phyloP scores from a whole-genome alignment of 208 protist species.

The Leishmania tropica region DNA sequence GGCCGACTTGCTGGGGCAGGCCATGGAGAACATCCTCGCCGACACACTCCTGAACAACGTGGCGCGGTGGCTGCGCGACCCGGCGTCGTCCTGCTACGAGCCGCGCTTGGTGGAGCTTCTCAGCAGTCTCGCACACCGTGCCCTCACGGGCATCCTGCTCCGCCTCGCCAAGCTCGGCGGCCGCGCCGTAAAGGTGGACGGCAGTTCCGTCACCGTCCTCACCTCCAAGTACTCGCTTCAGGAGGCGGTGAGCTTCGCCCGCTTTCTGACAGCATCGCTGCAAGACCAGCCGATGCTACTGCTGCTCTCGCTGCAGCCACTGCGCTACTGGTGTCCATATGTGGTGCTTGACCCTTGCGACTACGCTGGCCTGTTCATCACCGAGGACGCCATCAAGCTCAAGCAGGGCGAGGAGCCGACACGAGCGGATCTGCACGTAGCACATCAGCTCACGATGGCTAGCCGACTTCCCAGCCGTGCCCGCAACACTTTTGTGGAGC shows the following conservation, averaged over 20 bases:
- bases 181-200: conserved; percentile 79
- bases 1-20: conserved; percentile 78
- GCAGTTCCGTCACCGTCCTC: conserved; percentile 69
- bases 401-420: conserved; percentile 30
- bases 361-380: conserved; percentile 67
- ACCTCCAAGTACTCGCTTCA: conserved; percentile 81
- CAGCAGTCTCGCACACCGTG: conserved; percentile 74
- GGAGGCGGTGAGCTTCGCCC: conserved; percentile 79
- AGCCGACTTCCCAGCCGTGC: conserved; percentile 53
- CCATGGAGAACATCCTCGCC: conserved; percentile 58
- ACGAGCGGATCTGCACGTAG: conserved; percentile 32
- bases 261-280: conserved; percentile 74
- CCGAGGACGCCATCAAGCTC: conserved; percentile 36
- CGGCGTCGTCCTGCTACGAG: conserved; percentile 80
- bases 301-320: conserved; percentile 75
- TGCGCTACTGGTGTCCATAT: conserved; percentile 83
- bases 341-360: conserved; percentile 71
- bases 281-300: conserved; percentile 91
- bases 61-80: conserved; percentile 86
- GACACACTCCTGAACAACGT: conserved; percentile 81
- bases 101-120: conserved; percentile 83
- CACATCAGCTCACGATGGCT: conserved; percentile 53
- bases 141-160: conserved; percentile 77
- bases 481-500: conserved; percentile 33
- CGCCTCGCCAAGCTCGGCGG: conserved; percentile 87